Conservation (phyloP, 176 grass and related monocot species). For the Tillandsia fasciculata region DNA sequence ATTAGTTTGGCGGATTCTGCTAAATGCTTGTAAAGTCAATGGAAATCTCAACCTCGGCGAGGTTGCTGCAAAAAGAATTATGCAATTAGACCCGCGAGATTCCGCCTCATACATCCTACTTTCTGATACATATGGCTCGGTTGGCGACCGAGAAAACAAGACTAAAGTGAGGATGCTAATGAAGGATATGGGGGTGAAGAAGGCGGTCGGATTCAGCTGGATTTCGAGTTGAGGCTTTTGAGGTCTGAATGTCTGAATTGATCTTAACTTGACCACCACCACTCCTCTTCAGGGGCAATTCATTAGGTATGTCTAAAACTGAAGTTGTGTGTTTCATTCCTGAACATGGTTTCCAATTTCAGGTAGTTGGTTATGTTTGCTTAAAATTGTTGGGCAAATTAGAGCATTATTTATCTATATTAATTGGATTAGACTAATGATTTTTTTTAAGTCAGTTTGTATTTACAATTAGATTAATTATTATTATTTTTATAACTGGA, state of each 20-base stretch:
- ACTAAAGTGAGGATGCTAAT: neutral
- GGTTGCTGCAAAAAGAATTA: neutral
- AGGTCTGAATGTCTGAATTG: neutral
- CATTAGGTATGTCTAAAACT: too few relatives aligned
- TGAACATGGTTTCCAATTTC: too few relatives aligned
- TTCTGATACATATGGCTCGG: neutral
- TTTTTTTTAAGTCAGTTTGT: too few relatives aligned
- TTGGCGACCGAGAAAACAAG: neutral
- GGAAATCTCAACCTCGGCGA: neutral
- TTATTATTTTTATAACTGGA: too few relatives aligned
- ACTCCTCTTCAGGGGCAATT: too few relatives aligned
- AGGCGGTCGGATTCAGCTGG: neutral
- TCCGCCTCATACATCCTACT: neutral
- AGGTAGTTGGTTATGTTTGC: too few relatives aligned
- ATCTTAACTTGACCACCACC: too few relatives aligned
- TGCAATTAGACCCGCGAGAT: slow-evolving; percentile 1
- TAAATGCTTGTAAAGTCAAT: slow-evolving; percentile 2
- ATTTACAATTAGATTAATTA: too few relatives aligned
- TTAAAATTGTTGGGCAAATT: too few relatives aligned
- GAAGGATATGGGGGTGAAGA: slow-evolving; percentile 1
- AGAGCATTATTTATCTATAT: too few relatives aligned
- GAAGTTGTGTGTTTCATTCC: too few relatives aligned
- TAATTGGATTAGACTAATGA: too few relatives aligned
- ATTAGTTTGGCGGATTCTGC: neutral
- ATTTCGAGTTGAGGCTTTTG: slow-evolving; percentile 1